These are phyloP conservation scores for Torulaspora maleeae DNA, from an alignment of 805 yeast species.

Conservation along the genomic window DNA sequence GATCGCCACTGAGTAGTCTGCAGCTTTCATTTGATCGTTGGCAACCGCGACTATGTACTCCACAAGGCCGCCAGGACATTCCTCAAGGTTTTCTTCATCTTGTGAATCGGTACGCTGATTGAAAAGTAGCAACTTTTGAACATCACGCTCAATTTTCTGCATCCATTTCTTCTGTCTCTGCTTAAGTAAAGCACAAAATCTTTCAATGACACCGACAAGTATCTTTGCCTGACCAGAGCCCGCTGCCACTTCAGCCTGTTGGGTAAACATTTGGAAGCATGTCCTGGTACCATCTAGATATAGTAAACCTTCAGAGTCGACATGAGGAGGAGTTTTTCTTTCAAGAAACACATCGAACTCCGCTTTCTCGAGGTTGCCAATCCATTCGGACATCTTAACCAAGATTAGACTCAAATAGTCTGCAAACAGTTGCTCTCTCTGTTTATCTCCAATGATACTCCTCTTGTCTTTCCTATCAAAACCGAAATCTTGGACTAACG, in stretches of 20 bases:
- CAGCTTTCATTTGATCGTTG: slow-evolving; percentile 74
- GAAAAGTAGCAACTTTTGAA: slow-evolving; percentile 36
- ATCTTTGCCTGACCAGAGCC: slow-evolving; percentile 79
- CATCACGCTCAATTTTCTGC: slow-evolving; percentile 50
- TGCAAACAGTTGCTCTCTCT: slow-evolving; percentile 65
- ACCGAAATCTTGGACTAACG: slow-evolving; percentile 48
- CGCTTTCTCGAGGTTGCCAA: slow-evolving; percentile 57
- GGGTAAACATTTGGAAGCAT: slow-evolving; percentile 78
- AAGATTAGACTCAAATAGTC: slow-evolving; percentile 74
- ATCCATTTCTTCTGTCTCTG: slow-evolving; percentile 63
- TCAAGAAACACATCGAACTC: slow-evolving; percentile 61
- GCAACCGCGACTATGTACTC: slow-evolving; percentile 81
- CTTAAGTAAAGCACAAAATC: slow-evolving; percentile 58
- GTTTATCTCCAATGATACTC: slow-evolving; percentile 64
- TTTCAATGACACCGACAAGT: slow-evolving; percentile 69
- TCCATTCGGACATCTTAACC: slow-evolving; percentile 81
- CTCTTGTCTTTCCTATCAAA: slow-evolving; percentile 43
- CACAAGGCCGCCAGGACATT: slow-evolving; percentile 66
- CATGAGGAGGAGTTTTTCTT: slow-evolving; percentile 70
- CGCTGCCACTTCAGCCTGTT: slow-evolving; percentile 83
- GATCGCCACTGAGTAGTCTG: slow-evolving; percentile 65
- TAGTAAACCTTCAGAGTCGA: slow-evolving; percentile 56
- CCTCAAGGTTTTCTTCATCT: slow-evolving; percentile 37
- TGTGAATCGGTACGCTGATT: slow-evolving; percentile 34
- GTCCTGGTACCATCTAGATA: slow-evolving; percentile 76